phyloP scores from a whole-genome alignment of 768 basidiomycete genomes.

The Pseudohyphozyma bogoriensis region DNA sequence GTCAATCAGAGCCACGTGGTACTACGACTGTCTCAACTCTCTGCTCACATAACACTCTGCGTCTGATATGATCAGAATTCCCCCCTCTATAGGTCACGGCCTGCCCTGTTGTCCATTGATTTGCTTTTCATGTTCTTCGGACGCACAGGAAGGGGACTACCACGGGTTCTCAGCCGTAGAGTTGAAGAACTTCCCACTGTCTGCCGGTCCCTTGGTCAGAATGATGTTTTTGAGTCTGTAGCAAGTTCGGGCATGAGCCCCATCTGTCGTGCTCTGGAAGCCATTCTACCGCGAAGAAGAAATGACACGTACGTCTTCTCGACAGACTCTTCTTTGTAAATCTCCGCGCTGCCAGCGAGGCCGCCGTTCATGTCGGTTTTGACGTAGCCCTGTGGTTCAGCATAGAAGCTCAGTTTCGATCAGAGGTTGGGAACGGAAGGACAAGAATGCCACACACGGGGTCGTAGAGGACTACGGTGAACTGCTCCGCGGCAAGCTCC shows the following conservation, averaged over 20 bases:
- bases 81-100: no score
- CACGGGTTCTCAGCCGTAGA: not conserved
- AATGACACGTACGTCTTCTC: conserved; percentile 3
- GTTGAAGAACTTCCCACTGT: conserved; percentile 8
- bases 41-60: no score
- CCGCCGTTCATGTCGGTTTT: conserved; percentile 4
- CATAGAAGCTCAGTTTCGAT: no score
- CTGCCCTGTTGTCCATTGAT: no score
- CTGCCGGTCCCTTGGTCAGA: conserved; percentile 3
- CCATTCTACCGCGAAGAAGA: not conserved
- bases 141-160: not conserved
- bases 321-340: conserved; percentile 7
- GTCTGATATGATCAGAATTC: no score
- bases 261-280: no score
- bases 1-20: no score
- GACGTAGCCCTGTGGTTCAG: no score
- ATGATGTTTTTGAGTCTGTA: conserved; percentile 17
- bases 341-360: conserved; percentile 2
- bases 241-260: not conserved
- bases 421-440: no score
- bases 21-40: no score
- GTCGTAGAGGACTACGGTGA: conserved; percentile 10
- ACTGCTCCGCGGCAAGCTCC: conserved; percentile 12
- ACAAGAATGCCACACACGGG: no score
- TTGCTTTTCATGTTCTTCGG: no score